Evolutionary conservation across 768 basidiomycete species (phyloP), one percentile per base, ranked within the genome.

Genomic region (Lentinula lateritia): DNA sequence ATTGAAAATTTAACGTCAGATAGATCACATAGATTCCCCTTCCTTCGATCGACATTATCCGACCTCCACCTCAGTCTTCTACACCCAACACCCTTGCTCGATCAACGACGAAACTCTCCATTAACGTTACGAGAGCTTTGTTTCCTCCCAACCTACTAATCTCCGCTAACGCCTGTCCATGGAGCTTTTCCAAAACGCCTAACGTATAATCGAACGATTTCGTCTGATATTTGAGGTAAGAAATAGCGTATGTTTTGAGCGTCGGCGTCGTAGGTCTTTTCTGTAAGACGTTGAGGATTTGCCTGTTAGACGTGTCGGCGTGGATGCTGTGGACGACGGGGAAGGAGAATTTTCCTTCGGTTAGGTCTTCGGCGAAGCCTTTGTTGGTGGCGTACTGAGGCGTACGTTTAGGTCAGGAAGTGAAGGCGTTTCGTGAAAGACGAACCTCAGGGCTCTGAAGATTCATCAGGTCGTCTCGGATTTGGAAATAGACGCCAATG

Each of bases 271-370:
- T 80, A 0, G 95, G 93, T 1, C 91, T 83, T 75, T 96, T 93
- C 69, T 95, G 91, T 4, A 98, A 84, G 35, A 96, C 88, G 65
- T 95, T 95, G 58, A 97, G 78, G 38, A 98, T 81, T 72, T 89
- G 89, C 38, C 86, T 81, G 72, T 93, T 93, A 0, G 86, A 81
- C 10, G 77, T 79, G 69, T 94, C 86, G 6, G 90, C 83, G 35
- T 90, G 86, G 52, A 98, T 88, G 18, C 90, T 87, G 71, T 98
- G 96, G 0, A 98, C 88, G 36, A 98, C 81, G 0, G 95, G 95
- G 75, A 98, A 98, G 3, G 93, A 95, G 77, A 98, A 98, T 72
- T 98, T 98, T 6, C 96, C 96, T 75, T 98, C 96, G 0, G 92
- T 89, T 13, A 98, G 78, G 70, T 98, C 96, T 73, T 98, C 95